Base-by-base conservation (phyloP, 805 yeast genomes). In the Maudiozyma barnettii region DNA sequence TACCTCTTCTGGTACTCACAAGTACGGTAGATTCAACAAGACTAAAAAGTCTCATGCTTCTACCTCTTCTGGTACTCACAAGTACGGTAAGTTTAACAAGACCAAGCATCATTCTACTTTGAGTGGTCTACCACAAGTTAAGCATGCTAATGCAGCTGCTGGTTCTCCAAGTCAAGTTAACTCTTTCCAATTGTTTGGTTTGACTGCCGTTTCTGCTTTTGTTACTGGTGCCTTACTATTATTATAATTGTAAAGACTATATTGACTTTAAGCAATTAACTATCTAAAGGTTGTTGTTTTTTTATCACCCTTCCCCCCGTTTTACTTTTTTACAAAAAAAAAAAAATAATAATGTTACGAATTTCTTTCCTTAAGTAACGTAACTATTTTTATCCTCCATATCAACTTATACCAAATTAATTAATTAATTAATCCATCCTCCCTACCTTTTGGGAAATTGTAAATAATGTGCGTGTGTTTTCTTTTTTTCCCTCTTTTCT, bases 51-150 rank as follows among this genome's bases (percentile, higher is more conserved):
- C 67, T 13, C 46, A 59, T 7, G 50, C 65, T 16, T 52, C 74
- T 5, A 54, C 59, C 51, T 33, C 66, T 14, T 65, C 77, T 50
- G 77, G 77, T 53, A 79, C 84, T 47, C 83, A 79, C 69, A 73
- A 64, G 51, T 70, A 69, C 54, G 85, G 85, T 54, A 71, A 71
- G 59, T 72, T 77, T 70, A 71, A 72, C 64, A 69, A 73, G 59
- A 63, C 65, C 41, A 54, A 56, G 33, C 50, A 51, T 39, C 49
- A 47, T 19, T 49, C 60, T 21, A 53, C 67, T 20, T 52, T 65
- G 10, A 49, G 59, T 21, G 53, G 66, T 19, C 53, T 67, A 16
- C 43, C 54, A 56, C 55, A 41, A 23, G 41, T 38, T 63, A 42
- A 51, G 21, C 47, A 42, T 38, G 57, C 52, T 39, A 47, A 49